phyloP scores from a whole-genome alignment of 352 stramenopile genomes.

The Phytopythium ostracodes region DNA sequence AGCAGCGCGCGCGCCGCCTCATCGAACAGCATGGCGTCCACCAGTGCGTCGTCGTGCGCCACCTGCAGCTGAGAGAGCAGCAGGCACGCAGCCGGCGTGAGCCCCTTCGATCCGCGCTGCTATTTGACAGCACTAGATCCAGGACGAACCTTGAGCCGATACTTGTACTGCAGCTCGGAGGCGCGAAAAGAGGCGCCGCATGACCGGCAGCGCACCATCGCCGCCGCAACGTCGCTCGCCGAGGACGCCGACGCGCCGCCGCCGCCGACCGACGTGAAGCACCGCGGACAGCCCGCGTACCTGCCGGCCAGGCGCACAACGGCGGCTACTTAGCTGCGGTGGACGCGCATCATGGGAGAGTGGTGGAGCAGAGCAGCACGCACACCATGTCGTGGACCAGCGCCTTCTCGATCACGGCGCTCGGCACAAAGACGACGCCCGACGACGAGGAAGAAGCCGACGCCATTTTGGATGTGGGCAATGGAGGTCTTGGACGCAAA shows the following conservation, averaged over 20 bases:
- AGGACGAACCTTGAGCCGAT: slow-evolving; percentile 54
- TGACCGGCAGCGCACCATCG: slow-evolving; percentile 25
- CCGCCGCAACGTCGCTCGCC: slow-evolving; percentile 3
- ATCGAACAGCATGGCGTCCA: slow-evolving; percentile 49
- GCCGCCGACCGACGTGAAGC: slow-evolving; percentile 31
- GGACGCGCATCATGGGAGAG: no score
- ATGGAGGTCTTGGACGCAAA: not conserved
- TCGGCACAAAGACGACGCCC: slow-evolving; percentile 30
- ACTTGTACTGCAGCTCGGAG: slow-evolving; percentile 39
- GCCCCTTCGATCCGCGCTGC: no score
- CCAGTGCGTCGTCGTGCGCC: slow-evolving; percentile 22
- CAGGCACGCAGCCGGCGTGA: no score
- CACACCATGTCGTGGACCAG: slow-evolving; percentile 54
- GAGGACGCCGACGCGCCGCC: slow-evolving; percentile 3
- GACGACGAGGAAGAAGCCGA: slow-evolving; percentile 1
- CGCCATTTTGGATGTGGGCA: not conserved
- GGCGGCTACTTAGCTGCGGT: no score
- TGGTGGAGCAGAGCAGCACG: not conserved
- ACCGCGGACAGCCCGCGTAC: slow-evolving; percentile 48
- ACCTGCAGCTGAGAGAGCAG: slow-evolving; percentile 30
- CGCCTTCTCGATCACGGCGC: slow-evolving; percentile 47
- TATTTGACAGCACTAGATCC: no score
- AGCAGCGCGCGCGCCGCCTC: slow-evolving; percentile 36
- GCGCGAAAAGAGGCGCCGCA: slow-evolving; percentile 17
- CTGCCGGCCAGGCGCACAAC: no score